These are phyloP conservation scores for Oenanthe sinensis DNA, from an alignment of 129 eudicot species.

Conservation along the genomic window DNA sequence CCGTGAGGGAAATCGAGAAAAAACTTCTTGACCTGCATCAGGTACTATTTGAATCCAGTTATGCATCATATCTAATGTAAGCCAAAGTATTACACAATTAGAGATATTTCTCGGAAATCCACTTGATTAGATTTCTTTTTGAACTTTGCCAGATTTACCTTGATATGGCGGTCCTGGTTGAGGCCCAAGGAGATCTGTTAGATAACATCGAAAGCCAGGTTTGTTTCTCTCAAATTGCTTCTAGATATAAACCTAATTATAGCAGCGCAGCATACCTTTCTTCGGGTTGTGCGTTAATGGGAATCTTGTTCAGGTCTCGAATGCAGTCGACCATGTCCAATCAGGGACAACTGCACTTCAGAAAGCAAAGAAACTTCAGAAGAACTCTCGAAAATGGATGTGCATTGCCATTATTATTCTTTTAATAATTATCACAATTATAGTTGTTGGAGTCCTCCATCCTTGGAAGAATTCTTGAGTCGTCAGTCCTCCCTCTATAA, in stretches of 20 bases:
- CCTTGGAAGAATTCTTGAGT: slow-evolving; percentile 60
- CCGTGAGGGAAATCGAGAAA: slow-evolving; percentile 82
- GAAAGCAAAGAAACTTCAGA: slow-evolving; percentile 79
- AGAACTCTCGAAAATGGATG: slow-evolving; percentile 70
- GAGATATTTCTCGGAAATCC: background rate
- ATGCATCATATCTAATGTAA: background rate
- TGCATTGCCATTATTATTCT: slow-evolving; percentile 70
- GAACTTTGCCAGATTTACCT: slow-evolving; percentile 52
- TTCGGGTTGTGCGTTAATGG: slow-evolving; percentile 16
- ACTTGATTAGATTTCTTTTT: background rate
- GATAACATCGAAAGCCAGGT: slow-evolving; percentile 96
- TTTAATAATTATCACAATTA: slow-evolving; percentile 36
- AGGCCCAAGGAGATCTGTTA: slow-evolving; percentile 84
- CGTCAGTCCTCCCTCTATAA: background rate
- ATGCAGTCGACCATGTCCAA: slow-evolving; percentile 81
- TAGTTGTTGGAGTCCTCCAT: slow-evolving; percentile 49
- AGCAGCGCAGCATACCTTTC: slow-evolving; percentile 2
- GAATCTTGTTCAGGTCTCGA: slow-evolving; percentile 50
- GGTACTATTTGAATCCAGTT: slow-evolving; percentile 28
- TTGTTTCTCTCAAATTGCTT: slow-evolving; percentile 11
- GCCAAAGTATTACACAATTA: background rate
- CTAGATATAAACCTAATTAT: slow-evolving; percentile 6
- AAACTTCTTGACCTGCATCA: slow-evolving; percentile 91
- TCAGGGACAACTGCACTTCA: slow-evolving; percentile 74
- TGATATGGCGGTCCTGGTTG: slow-evolving; percentile 90